Percentiles rank a stretch among this genome's conserved stretches.
Conservation (phyloP, 345 rosid species). For the Carallia pectinifolia region DNA sequence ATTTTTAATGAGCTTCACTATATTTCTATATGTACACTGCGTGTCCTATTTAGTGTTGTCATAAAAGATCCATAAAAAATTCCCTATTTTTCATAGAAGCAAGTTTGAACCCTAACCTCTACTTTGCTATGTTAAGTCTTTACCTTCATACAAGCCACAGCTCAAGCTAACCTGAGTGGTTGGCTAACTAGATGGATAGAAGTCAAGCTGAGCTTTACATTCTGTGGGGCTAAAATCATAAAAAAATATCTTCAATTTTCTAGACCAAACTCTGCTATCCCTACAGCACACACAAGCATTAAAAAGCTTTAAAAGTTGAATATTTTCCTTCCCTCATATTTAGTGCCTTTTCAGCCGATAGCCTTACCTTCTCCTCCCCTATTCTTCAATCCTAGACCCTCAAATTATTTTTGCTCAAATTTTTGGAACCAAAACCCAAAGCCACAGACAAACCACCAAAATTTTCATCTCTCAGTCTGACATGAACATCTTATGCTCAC, state of each 20-base stretch:
- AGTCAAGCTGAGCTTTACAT: slow-evolving; percentile 12
- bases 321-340: neutral
- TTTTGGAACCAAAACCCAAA: no score
- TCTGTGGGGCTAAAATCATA: slow-evolving; percentile 23
- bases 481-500: slow-evolving; percentile 8
- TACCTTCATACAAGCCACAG: no score
- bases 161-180: neutral
- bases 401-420: no score
- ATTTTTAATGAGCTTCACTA: no score
- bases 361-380: slow-evolving; percentile 3
- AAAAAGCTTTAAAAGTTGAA: neutral
- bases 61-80: no score
- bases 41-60: no score
- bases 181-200: slow-evolving; percentile 2
- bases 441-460: no score
- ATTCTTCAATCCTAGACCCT: neutral
- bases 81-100: no score
- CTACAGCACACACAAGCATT: slow-evolving; percentile 33
- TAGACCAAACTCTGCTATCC: slow-evolving; percentile 34
- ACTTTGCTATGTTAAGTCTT: no score
- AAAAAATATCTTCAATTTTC: slow-evolving; percentile 13
- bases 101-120: no score
- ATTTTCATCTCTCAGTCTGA: no score
- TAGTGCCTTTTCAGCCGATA: neutral
- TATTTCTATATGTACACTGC: no score